These are phyloP conservation scores for Brassica incana DNA, from an alignment of 345 rosid species.

Conservation along the genomic window DNA sequence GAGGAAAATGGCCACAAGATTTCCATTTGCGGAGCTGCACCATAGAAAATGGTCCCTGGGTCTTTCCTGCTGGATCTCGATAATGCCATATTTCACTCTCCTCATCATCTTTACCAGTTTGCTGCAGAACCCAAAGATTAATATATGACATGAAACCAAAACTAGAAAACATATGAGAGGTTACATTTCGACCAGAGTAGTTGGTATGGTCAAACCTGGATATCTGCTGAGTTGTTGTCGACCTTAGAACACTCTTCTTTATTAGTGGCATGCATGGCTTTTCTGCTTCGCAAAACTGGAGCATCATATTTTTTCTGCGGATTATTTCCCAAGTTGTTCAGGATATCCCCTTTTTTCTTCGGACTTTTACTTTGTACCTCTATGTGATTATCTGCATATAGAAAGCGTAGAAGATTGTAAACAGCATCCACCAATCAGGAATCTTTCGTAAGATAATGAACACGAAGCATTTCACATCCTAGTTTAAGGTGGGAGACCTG, in stretches of 20 bases:
- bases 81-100: conserved; percentile 71
- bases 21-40: conserved; percentile 76
- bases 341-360: conserved; percentile 38
- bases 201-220: conserved; percentile 36
- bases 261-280: conserved; percentile 37
- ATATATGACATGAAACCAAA: conserved; percentile 36
- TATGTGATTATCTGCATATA: conserved; percentile 44
- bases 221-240: conserved; percentile 39
- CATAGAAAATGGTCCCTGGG: conserved; percentile 89
- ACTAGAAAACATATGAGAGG: conserved; percentile 16
- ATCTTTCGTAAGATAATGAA: conserved; percentile 10
- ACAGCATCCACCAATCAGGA: conserved; percentile 23
- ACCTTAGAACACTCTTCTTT: conserved; percentile 39
- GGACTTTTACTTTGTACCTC: conserved; percentile 39
- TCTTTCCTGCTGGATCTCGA: conserved; percentile 74
- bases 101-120: conserved; percentile 48
- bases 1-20: conserved; percentile 68
- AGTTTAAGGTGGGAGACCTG: conserved; percentile 48
- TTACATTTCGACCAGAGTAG: conserved; percentile 26
- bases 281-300: conserved; percentile 39
- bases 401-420: conserved; percentile 27
- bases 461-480: conserved; percentile 25
- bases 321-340: conserved; percentile 43
- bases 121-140: conserved; percentile 40
- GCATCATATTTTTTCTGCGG: conserved; percentile 37